Conservation (phyloP, 2,329 filamentous ascomycete species). For the Fusarium sulawesiense region DNA sequence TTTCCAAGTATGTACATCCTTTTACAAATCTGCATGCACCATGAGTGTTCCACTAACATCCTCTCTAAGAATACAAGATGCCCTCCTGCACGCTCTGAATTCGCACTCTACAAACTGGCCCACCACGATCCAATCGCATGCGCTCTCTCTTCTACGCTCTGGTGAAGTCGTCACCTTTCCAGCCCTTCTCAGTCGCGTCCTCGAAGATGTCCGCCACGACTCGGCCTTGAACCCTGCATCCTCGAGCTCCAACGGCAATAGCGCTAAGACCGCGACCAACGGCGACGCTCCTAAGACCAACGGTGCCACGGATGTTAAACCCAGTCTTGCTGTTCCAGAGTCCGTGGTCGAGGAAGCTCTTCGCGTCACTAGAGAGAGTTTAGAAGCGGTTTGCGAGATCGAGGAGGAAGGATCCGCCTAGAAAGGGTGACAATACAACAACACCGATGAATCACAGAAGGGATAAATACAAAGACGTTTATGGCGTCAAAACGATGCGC, state of each 20-base stretch:
- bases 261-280: conserved; percentile 49
- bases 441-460: background rate
- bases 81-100: conserved; percentile 71
- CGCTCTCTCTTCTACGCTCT: conserved; percentile 68
- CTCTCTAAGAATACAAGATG: conserved; percentile 66
- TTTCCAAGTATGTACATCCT: conserved; percentile 61
- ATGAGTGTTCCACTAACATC: conserved; percentile 12
- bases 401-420: conserved; percentile 44
- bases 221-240: conserved; percentile 47
- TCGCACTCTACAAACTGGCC: conserved; percentile 72
- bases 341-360: conserved; percentile 71
- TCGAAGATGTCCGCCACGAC: conserved; percentile 70
- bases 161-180: conserved; percentile 71
- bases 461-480: background rate
- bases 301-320: conserved; percentile 41
- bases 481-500: background rate
- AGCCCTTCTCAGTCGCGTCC: conserved; percentile 68
- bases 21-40: background rate
- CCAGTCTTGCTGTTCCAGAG: conserved; percentile 66
- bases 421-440: background rate
- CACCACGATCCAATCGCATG: conserved; percentile 68
- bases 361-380: conserved; percentile 67
- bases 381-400: conserved; percentile 62
- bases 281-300: conserved; percentile 48
- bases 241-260: conserved; percentile 47